Evolutionary conservation across 2,329 filamentous ascomycete species (phyloP), one percentile per base, ranked within the genome.

Genomic region (Trichophaea hybrida): DNA sequence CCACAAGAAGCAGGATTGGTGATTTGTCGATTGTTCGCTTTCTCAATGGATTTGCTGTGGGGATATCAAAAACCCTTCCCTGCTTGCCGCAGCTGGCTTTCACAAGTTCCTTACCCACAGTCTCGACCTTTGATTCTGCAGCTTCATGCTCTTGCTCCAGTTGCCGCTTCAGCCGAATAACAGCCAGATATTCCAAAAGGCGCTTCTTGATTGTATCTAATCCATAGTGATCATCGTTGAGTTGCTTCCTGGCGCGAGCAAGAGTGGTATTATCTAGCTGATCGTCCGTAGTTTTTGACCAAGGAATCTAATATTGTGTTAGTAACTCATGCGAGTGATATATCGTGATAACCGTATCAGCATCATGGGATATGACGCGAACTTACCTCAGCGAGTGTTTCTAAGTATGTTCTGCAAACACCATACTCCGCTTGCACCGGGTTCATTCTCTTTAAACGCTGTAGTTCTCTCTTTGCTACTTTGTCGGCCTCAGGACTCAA

Each of bases 181-280:
- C 93, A 1, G 93, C 94, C 48, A 98, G 78, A 70, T 98, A 98
- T 72, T 97, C 94, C 4, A 98, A 78, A 24, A 98, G 74, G 48
- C 93, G 80, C 78, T 95, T 96, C 80, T 98, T 98, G 70, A 98
- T 91, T 73, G 91, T 94, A 63, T 97, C 89, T 12, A 98, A 76
- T 0, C 93, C 93, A 68, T 97, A 97, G 72, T 98, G 93, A 70
- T 98, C 93, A 64, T 94, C 84, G 69, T 98, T 89, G 5, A 98
- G 79, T 72, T 97, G 93, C 73, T 89, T 87, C 58, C 88, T 82
- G 5, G 93, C 93, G 67, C 79, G 80, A 60, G 80, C 77, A 59
- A 97, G 72, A 0, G 90, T 96, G 7, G 88, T 84, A 0, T 81
- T 79, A 6, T 90, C 88, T 2, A 98, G 80, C 35, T 88, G 83